A percentile compares a stretch with the other conserved stretches of the same genome.
Evolutionary conservation across 1,139 yeast species (phyloP).

Genomic region (Taphrina pruni): DNA sequence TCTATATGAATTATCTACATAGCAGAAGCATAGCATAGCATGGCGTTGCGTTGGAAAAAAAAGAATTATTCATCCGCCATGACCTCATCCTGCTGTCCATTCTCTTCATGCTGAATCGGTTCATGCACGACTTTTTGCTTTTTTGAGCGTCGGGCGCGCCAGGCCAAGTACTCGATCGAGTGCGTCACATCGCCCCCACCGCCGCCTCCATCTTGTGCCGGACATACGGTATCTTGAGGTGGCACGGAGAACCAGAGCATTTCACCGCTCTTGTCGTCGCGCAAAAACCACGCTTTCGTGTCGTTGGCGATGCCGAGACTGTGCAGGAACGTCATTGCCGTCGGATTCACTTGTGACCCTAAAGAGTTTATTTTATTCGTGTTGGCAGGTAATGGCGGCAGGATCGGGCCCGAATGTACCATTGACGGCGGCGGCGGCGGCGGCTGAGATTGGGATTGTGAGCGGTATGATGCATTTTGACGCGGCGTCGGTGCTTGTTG

Average conservation of each 20-base stretch:
- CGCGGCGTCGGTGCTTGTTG: slow-evolving; percentile 1
- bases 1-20: not conserved
- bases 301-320: slow-evolving; percentile 47
- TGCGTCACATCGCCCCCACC: slow-evolving; percentile 24
- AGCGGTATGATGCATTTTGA: slow-evolving; percentile 17
- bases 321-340: slow-evolving; percentile 44
- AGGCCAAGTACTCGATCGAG: slow-evolving; percentile 30
- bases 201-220: slow-evolving; percentile 25
- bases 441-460: too few species aligned
- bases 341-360: slow-evolving; percentile 30
- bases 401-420: slow-evolving; percentile 17
- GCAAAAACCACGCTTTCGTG: slow-evolving; percentile 44
- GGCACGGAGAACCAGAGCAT: slow-evolving; percentile 49
- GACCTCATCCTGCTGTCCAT: too few species aligned
- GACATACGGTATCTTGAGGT: slow-evolving; percentile 46
- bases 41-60: too few species aligned
- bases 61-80: too few species aligned
- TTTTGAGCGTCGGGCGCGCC: not conserved
- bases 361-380: slow-evolving; percentile 23
- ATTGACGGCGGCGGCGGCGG: slow-evolving; percentile 15
- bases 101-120: not conserved
- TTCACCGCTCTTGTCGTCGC: slow-evolving; percentile 45
- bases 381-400: slow-evolving; percentile 33
- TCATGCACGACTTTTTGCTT: not conserved
- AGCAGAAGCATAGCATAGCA: too few species aligned